Conservation (phyloP, 2,329 filamentous ascomycete species). For the Plectosphaerella plurivora region DNA sequence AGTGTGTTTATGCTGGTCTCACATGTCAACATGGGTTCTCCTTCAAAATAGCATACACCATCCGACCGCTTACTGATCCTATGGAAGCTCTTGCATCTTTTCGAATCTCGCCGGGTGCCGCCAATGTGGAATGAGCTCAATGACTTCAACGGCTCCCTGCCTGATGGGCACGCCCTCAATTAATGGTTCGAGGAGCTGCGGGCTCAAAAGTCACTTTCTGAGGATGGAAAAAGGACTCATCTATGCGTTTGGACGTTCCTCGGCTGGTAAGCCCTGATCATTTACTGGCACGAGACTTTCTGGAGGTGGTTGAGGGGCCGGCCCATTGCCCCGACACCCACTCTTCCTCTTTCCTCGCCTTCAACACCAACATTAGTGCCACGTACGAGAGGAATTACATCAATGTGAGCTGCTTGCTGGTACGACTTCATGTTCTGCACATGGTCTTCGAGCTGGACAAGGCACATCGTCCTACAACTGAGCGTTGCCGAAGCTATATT, state of each 20-base stretch:
- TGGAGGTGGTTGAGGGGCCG: neutral
- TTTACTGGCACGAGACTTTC: neutral
- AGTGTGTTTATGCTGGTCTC: constrained; percentile 5
- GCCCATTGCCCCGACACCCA: too few species aligned
- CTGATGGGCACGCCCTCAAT: constrained; percentile 1
- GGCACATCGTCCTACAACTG: too few species aligned
- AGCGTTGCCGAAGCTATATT: too few species aligned
- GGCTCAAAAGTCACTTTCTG: constrained; percentile 1
- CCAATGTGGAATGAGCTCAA: constrained; percentile 5
- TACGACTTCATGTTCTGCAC: neutral
- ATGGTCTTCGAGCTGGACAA: neutral
- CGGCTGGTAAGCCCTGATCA: neutral
- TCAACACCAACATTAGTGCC: neutral
- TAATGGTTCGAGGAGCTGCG: constrained; percentile 1
- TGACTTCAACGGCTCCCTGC: constrained; percentile 1
- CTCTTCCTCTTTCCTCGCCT: neutral
- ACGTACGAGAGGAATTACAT: constrained; percentile 14
- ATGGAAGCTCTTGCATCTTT: constrained; percentile 6
- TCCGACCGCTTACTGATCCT: neutral
- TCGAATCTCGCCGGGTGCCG: constrained; percentile 1
- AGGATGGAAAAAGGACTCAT: too few species aligned
- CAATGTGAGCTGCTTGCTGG: neutral
- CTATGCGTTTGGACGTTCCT: too few species aligned
- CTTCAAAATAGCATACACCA: too few species aligned
- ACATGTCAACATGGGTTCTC: constrained; percentile 1